Evolutionary conservation across 768 basidiomycete species (phyloP).

Genomic region (Suillus luteus): DNA sequence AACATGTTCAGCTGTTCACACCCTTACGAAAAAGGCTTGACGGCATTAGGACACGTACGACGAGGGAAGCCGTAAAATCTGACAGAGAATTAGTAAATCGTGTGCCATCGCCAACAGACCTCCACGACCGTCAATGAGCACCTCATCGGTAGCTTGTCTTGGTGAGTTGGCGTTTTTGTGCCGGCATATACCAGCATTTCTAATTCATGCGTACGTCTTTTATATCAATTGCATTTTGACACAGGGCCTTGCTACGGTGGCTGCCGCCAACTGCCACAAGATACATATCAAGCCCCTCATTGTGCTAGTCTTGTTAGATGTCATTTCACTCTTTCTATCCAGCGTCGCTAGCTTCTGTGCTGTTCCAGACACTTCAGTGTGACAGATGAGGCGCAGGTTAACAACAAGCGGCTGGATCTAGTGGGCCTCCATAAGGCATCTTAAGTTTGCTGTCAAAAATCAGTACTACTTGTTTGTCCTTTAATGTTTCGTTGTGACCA

Average conservation of each 20-base stretch:
- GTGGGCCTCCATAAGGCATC: constrained; percentile 70
- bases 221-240: constrained; percentile 83
- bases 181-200: not conserved
- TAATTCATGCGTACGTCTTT: constrained; percentile 22
- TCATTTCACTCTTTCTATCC: constrained; percentile 88
- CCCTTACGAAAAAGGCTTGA: not conserved
- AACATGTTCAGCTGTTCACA: no score
- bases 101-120: not conserved
- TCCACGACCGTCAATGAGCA: no score
- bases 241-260: constrained; percentile 85
- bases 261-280: constrained; percentile 36
- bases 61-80: not conserved
- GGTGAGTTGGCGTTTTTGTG: no score
- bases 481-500: constrained; percentile 1
- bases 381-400: constrained; percentile 38
- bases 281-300: constrained; percentile 51
- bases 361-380: constrained; percentile 66
- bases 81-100: not conserved
- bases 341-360: constrained; percentile 78
- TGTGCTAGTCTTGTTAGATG: constrained; percentile 47
- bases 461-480: constrained; percentile 57
- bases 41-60: not conserved
- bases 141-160: no score
- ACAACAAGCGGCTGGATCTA: constrained; percentile 66
- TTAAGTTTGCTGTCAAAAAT: constrained; percentile 73